Evolutionary conservation across 1,284 basidiomycete species (phyloP).

Genomic region (Heterobasidion irregulare): DNA sequence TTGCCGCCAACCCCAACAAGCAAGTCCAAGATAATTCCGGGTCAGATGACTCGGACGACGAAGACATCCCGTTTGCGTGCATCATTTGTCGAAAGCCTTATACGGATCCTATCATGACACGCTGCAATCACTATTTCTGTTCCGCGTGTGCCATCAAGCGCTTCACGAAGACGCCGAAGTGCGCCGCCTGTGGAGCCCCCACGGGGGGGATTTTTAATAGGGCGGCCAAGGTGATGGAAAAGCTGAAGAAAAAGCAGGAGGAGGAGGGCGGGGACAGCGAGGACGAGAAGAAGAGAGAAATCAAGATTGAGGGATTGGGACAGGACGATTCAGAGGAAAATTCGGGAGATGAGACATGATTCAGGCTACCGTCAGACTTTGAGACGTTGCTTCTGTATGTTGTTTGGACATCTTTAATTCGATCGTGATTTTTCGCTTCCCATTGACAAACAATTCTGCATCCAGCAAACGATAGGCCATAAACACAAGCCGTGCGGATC

Average conservation of each 20-base stretch:
- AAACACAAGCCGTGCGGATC: not conserved
- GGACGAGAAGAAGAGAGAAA: slow-evolving; percentile 25
- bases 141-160: slow-evolving; percentile 90
- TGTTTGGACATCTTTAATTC: not conserved
- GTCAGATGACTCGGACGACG: slow-evolving; percentile 52
- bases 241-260: slow-evolving; percentile 57
- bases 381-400: not conserved
- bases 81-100: slow-evolving; percentile 93
- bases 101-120: slow-evolving; percentile 91
- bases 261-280: slow-evolving; percentile 35
- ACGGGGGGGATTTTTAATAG: slow-evolving; percentile 95
- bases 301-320: slow-evolving; percentile 35
- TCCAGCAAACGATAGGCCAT: no score
- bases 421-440: not conserved
- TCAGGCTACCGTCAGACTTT: slow-evolving; percentile 8
- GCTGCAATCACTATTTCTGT: slow-evolving; percentile 97
- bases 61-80: slow-evolving; percentile 96
- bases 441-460: not conserved
- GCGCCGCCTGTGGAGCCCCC: slow-evolving; percentile 87
- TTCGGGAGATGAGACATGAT: not conserved
- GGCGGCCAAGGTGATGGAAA: slow-evolving; percentile 76
- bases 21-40: slow-evolving; percentile 52
- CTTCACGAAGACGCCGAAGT: slow-evolving; percentile 92
- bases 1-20: slow-evolving; percentile 60
- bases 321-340: slow-evolving; percentile 26